A percentile compares a stretch with the other conserved stretches of the same genome.
Evolutionary conservation across 306 rosid genomes (phyloP).

Genomic region (Dryas alaskensis): DNA sequence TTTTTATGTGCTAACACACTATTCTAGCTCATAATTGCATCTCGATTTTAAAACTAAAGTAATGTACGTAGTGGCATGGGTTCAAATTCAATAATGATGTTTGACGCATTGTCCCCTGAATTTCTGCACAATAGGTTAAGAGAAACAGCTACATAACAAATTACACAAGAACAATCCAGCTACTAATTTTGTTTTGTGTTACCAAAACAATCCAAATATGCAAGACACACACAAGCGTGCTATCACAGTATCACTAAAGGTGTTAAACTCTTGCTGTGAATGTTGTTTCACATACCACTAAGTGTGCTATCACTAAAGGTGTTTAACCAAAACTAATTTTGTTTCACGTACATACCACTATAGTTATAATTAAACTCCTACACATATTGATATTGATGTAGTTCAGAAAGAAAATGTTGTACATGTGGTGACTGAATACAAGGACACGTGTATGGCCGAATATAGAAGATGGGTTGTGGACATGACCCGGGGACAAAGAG

Average conservation of each 20-base stretch:
- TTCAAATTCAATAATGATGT: conserved; percentile 12
- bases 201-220: background rate
- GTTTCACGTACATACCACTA: too few relatives aligned
- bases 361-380: too few relatives aligned
- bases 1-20: background rate
- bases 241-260: background rate
- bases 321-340: too few relatives aligned
- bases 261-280: too few relatives aligned
- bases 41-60: conserved; percentile 1
- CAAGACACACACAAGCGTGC: background rate
- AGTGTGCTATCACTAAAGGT: too few relatives aligned
- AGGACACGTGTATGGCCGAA: too few relatives aligned
- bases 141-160: conserved; percentile 2
- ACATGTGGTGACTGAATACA: too few relatives aligned
- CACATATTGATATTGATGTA: too few relatives aligned
- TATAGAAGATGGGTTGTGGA: too few relatives aligned
- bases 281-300: too few relatives aligned
- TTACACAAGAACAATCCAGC: background rate
- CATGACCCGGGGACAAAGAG: too few relatives aligned
- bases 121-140: background rate
- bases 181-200: background rate
- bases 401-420: too few relatives aligned
- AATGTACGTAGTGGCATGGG: background rate
- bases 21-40: conserved; percentile 9
- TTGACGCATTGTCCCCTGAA: conserved; percentile 4